Conservation (phyloP, 2,329 filamentous ascomycete species). For the Paracorniculantispora psalliotae region DNA sequence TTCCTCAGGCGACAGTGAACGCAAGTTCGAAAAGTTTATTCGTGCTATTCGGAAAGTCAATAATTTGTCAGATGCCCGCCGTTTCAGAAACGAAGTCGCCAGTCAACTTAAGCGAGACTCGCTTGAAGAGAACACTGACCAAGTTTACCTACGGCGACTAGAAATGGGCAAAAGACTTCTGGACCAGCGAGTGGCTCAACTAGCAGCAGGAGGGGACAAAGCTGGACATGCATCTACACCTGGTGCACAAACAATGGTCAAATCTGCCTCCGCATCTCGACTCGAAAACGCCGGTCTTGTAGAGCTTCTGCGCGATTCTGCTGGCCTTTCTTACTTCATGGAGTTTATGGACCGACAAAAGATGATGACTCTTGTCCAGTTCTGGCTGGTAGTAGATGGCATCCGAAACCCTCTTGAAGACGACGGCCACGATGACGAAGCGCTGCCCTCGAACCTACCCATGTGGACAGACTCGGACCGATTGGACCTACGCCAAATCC, state of each 20-base stretch:
- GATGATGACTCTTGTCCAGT: conserved; percentile 86
- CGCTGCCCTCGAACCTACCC: conserved; percentile 54
- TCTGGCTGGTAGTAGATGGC: conserved; percentile 97
- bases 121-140: conserved; percentile 72
- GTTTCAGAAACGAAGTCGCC: conserved; percentile 86
- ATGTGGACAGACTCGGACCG: conserved; percentile 82
- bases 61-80: conserved; percentile 85
- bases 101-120: conserved; percentile 87
- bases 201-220: conserved; percentile 63
- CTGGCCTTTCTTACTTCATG: conserved; percentile 97
- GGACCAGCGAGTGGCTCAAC: conserved; percentile 80
- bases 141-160: conserved; percentile 78
- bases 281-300: conserved; percentile 72
- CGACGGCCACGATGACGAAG: conserved; percentile 60
- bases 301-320: conserved; percentile 83
- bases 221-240: conserved; percentile 26
- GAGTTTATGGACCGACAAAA: conserved; percentile 95
- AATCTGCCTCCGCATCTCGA: conserved; percentile 46
- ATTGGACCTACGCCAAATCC: conserved; percentile 83
- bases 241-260: conserved; percentile 21
- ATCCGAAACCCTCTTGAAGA: conserved; percentile 92
- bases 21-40: conserved; percentile 92
- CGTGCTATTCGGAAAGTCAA: conserved; percentile 81
- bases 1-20: conserved; percentile 76
- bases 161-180: conserved; percentile 88